Evolutionary conservation across 352 stramenopile genomes (phyloP).

Genomic region (Discostella stelligera): DNA sequence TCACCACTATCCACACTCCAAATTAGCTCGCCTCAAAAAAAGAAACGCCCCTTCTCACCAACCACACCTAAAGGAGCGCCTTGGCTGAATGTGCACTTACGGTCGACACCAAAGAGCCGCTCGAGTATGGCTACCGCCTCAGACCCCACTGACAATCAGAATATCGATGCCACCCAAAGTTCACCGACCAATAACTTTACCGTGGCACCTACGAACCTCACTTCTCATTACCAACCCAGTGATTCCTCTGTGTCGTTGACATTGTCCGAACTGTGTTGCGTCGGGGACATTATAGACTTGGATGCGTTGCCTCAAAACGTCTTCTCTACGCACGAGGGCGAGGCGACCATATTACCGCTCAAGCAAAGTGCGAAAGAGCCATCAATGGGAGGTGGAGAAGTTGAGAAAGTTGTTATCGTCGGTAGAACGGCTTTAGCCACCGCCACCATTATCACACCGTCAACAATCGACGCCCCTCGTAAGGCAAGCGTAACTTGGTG

Average conservation of each 20-base stretch:
- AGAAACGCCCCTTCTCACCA: conserved; percentile 20
- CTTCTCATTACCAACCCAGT: not conserved
- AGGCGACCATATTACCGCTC: conserved; percentile 29
- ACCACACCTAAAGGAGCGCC: conserved; percentile 24
- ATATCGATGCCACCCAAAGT: not conserved
- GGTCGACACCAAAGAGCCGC: conserved; percentile 30
- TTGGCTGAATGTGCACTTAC: conserved; percentile 48
- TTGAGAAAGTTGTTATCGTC: conserved; percentile 50
- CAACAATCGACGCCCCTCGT: not conserved
- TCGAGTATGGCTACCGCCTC: conserved; percentile 2
- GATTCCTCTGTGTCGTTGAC: conserved; percentile 7
- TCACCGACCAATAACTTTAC: not conserved
- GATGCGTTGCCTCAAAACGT: conserved; percentile 27
- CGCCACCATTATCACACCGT: conserved; percentile 12
- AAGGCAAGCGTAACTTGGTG: conserved; percentile 60
- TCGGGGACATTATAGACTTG: conserved; percentile 48
- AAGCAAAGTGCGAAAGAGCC: conserved; percentile 9
- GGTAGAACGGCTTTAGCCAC: conserved; percentile 60
- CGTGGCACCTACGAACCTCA: conserved; percentile 7
- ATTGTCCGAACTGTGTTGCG: conserved; percentile 20
- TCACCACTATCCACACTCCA: not conserved
- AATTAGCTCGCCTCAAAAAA: conserved; percentile 36
- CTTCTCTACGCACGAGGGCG: conserved; percentile 22
- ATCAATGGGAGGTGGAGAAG: not conserved
- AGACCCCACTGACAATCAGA: not conserved